Percentiles rank a stretch among this genome's conserved stretches.
These are phyloP conservation scores for Stentor roeselii DNA, from an alignment of 73 alveolate species.

Conservation along the genomic window DNA sequence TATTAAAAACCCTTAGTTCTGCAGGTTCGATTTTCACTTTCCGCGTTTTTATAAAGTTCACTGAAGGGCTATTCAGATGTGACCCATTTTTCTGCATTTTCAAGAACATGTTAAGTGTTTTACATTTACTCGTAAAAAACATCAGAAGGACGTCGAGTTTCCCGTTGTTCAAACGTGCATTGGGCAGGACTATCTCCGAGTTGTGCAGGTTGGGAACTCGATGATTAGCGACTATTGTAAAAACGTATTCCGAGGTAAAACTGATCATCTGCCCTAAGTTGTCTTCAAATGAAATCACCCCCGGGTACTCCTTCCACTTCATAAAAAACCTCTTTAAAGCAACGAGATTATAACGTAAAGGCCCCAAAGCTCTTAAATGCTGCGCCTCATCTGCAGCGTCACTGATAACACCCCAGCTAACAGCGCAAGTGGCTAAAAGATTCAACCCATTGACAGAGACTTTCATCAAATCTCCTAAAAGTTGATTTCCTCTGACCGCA, in stretches of 20 bases:
- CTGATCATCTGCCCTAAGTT: neutral
- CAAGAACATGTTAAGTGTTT: neutral
- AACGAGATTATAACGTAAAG: neutral
- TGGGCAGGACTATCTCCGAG: neutral
- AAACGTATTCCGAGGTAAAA: neutral
- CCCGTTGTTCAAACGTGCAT: constrained; percentile 10
- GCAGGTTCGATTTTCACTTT: neutral
- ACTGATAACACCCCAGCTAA: constrained; percentile 4
- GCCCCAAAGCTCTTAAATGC: neutral
- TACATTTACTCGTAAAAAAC: constrained; percentile 10
- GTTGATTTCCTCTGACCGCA: neutral
- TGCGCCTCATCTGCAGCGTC: neutral
- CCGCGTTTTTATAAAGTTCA: neutral
- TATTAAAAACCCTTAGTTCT: neutral
- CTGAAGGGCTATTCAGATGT: neutral
- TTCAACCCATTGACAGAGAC: neutral
- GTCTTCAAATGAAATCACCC: constrained; percentile 5
- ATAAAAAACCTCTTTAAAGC: constrained; percentile 4
- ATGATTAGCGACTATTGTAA: neutral
- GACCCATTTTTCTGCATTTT: neutral
- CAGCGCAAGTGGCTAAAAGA: neutral
- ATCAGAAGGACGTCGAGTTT: neutral
- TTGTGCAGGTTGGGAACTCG: neutral
- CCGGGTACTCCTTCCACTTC: neutral
- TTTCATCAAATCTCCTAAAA: neutral